These are phyloP conservation scores for Tuber umbilicatum DNA, from an alignment of 495 filamentous ascomycete species.

Conservation along the genomic window DNA sequence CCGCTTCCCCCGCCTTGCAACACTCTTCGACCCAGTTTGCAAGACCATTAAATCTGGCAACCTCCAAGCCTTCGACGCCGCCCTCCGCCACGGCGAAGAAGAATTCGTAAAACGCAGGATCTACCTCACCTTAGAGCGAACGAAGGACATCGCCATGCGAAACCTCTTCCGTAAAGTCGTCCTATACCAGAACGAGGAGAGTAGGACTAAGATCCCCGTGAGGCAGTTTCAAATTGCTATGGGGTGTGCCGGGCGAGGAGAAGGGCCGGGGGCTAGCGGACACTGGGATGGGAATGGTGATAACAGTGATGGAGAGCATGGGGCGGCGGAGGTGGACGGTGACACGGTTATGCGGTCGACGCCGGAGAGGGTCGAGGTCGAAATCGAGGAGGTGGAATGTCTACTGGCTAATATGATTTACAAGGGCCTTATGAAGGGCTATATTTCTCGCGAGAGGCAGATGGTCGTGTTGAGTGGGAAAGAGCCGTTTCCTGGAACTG, in stretches of 20 bases:
- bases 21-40: constrained; percentile 69
- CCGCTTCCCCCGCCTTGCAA: constrained; percentile 68
- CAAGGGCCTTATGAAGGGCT: constrained; percentile 97
- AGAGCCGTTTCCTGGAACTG: constrained; percentile 92
- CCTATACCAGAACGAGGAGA: constrained; percentile 62
- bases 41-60: constrained; percentile 73
- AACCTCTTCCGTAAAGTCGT: constrained; percentile 90
- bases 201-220: constrained; percentile 74
- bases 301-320: not conserved
- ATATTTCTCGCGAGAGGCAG: constrained; percentile 82
- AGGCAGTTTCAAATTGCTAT: constrained; percentile 68
- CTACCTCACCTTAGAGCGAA: constrained; percentile 86
- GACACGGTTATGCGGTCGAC: constrained; percentile 46
- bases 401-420: constrained; percentile 91
- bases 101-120: constrained; percentile 93
- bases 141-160: constrained; percentile 79
- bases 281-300: constrained; percentile 44
- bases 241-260: constrained; percentile 52
- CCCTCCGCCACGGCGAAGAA: constrained; percentile 69
- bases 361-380: constrained; percentile 58
- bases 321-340: constrained; percentile 46
- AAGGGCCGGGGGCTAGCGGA: constrained; percentile 50
- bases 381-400: constrained; percentile 92
- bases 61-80: constrained; percentile 74
- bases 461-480: constrained; percentile 85